Base-by-base conservation (phyloP, 2,329 filamentous ascomycete genomes). In the Sporothrix variecibatus region DNA sequence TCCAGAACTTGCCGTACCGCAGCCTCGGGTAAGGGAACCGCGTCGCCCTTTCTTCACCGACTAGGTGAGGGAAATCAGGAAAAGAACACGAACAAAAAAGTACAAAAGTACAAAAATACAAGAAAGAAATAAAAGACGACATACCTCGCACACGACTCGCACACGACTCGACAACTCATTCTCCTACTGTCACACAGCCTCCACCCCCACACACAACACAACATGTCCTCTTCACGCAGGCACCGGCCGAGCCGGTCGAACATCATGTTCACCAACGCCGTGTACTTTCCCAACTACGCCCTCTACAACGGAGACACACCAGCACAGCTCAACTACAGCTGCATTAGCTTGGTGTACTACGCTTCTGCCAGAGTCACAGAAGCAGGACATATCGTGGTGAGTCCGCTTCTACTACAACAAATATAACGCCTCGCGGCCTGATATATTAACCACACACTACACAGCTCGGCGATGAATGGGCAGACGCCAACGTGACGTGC, bases 221-320 rank as follows among this genome's bases (percentile, higher is more conserved):
- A 15, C 40, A 84, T 84, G 69, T 82, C 83, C 17, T 85, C 81
- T 28, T 80, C 84, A 60, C 84, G 83, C 79, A 86, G 82, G 80
- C 82, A 84, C 76, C 83, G 86, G 77, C 80, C 83, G 51, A 86
- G 85, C 81, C 80, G 83, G 56, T 82, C 83, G 31, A 84, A 81
- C 75, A 84, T 90, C 75, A 88, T 89, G 83, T 88, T 86, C 80
- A 89, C 88, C 79, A 96, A 96, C 81, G 93, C 91, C 28, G 92
- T 94, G 23, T 96, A 95, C 83, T 96, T 94, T 81, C 92, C 93
- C n/a, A 95, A 94, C 82, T 90, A 89, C 84, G 86, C 90, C 74
- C 89, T 94, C 77, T 94, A 94, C 82, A 86, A 87, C 73, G 88
- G 91, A 76, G 89, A 93, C 78, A 92, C 92, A 20, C 93, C 93